A percentile compares a stretch with the other conserved stretches of the same genome.
Evolutionary conservation across 257 asterid species (phyloP).

Genomic region (Capsicum baccatum): DNA sequence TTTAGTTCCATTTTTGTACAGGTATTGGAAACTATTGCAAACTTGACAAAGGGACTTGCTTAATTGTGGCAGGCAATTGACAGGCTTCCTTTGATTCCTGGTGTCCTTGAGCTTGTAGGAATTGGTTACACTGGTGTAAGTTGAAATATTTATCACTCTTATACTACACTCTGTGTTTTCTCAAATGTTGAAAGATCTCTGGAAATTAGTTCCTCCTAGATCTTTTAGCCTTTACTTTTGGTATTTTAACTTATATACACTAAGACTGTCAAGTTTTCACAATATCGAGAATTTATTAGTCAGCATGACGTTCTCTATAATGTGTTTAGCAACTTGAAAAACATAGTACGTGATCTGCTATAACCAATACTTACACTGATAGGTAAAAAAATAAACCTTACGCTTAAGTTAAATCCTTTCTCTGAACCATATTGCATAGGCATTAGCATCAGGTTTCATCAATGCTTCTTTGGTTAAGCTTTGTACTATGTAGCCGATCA

Average conservation of each 20-base stretch:
- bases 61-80: slow-evolving; percentile 69
- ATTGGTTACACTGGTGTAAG: slow-evolving; percentile 88
- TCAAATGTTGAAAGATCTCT: not conserved
- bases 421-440: not conserved
- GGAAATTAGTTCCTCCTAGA: not conserved
- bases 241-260: too few relatives aligned
- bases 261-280: too few relatives aligned
- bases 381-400: not conserved
- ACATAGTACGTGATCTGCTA: not conserved
- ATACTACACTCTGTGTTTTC: not conserved
- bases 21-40: not conserved
- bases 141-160: slow-evolving; percentile 16
- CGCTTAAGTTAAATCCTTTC: slow-evolving; percentile 10
- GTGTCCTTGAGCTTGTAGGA: slow-evolving; percentile 85
- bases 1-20: slow-evolving; percentile 5
- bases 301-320: not conserved
- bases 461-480: not conserved
- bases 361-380: slow-evolving; percentile 3
- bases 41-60: not conserved
- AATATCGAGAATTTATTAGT: too few relatives aligned
- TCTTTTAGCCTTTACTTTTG: not conserved
- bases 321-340: not conserved
- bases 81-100: slow-evolving; percentile 89
- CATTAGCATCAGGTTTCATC: not conserved
- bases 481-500: not conserved